phyloP scores from a whole-genome alignment of 108 stramenopile genomes.

The Nitzschia sp. region DNA sequence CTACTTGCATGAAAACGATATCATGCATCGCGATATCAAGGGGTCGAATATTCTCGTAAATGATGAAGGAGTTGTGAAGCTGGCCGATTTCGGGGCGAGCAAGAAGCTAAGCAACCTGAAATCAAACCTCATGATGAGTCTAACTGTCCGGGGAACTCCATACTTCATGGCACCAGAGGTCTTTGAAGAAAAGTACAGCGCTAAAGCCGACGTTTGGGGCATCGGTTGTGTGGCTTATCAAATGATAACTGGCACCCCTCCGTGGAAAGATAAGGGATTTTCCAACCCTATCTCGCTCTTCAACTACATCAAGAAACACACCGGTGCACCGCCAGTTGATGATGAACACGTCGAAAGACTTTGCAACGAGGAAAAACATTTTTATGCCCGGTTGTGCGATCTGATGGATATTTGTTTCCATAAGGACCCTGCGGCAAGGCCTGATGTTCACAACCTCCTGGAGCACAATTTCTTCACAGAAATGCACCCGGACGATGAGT shows the following conservation, averaged over 20 bases:
- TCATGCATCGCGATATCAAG: conserved; percentile 96
- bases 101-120: conserved; percentile 55
- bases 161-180: conserved; percentile 96
- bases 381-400: conserved; percentile 14
- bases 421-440: conserved; percentile 69
- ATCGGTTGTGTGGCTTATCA: conserved; percentile 89
- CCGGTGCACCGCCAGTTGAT: conserved; percentile 52
- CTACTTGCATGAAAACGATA: conserved; percentile 87
- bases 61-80: conserved; percentile 89
- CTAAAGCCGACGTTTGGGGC: conserved; percentile 90
- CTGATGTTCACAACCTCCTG: conserved; percentile 47
- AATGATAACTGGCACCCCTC: conserved; percentile 86
- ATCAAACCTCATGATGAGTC: conserved; percentile 64
- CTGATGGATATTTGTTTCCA: conserved; percentile 70
- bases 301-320: conserved; percentile 64
- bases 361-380: conserved; percentile 3
- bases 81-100: conserved; percentile 94
- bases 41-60: conserved; percentile 95
- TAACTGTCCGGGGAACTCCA: conserved; percentile 90
- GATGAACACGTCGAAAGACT: conserved; percentile 21
- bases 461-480: conserved; percentile 46
- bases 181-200: conserved; percentile 85
- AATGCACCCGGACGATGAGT: conserved; percentile 34
- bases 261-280: conserved; percentile 91
- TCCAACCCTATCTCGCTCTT: conserved; percentile 91